Percentiles rank a stretch among this genome's conserved stretches.
Conservation (phyloP, 331 rosid species). For the Malus hybrid region DNA sequence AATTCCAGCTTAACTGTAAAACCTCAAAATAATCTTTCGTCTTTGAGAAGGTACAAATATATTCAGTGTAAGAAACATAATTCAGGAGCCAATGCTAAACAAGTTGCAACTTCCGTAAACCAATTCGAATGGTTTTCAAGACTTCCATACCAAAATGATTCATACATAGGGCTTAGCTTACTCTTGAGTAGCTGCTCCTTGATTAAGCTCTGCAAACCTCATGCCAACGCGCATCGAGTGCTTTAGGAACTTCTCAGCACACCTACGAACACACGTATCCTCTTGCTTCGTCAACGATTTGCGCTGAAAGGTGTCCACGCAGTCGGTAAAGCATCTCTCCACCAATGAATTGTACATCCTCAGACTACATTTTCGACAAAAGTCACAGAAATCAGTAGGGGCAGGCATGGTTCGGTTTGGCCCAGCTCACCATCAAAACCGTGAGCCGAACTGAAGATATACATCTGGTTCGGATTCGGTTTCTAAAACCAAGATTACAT, state of each 20-base stretch:
- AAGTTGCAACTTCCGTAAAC: background rate
- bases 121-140: background rate
- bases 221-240: conserved; percentile 46
- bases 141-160: background rate
- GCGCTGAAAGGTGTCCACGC: conserved; percentile 55
- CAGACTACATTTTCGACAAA: conserved; percentile 39
- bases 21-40: background rate
- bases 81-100: background rate
- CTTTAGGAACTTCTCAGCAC: conserved; percentile 76
- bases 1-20: background rate
- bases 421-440: background rate
- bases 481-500: background rate
- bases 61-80: background rate
- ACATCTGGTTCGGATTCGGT: too few relatives aligned
- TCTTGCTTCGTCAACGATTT: conserved; percentile 66
- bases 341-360: conserved; percentile 81
- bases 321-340: conserved; percentile 67
- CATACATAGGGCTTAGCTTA: background rate
- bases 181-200: conserved; percentile 44
- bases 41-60: background rate
- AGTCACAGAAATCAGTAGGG: background rate
- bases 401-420: background rate
- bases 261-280: conserved; percentile 71
- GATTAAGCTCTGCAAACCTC: conserved; percentile 55
- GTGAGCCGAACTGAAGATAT: background rate